These are phyloP conservation scores for Emydomyces testavorans DNA, from an alignment of 2,329 filamentous ascomycete genomes.

Conservation along the genomic window DNA sequence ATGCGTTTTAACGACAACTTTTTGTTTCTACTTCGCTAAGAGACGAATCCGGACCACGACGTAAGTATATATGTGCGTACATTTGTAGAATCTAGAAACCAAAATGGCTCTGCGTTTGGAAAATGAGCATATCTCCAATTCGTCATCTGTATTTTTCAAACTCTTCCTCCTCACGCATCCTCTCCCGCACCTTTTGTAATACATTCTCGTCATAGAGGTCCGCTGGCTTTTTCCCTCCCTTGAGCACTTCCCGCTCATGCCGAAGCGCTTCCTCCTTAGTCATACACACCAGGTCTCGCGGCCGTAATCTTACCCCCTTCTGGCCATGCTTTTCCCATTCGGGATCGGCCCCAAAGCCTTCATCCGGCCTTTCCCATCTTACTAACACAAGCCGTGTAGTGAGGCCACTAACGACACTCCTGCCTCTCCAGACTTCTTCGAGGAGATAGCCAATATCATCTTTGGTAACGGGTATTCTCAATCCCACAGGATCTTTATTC, in stretches of 20 bases:
- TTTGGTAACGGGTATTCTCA: constrained; percentile 66
- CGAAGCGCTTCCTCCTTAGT: constrained; percentile 76
- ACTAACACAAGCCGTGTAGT: constrained; percentile 67
- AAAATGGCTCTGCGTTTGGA: too few relatives aligned
- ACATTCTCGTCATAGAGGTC: constrained; percentile 63
- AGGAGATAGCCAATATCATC: constrained; percentile 78
- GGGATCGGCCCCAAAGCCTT: constrained; percentile 50
- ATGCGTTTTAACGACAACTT: too few relatives aligned
- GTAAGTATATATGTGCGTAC: too few relatives aligned
- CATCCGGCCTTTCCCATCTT: constrained; percentile 60
- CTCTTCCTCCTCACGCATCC: constrained; percentile 54
- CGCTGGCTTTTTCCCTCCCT: constrained; percentile 53
- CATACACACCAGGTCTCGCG: constrained; percentile 74
- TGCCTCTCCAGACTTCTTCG: constrained; percentile 77
- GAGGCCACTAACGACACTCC: constrained; percentile 71
- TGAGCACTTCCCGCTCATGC: constrained; percentile 71
- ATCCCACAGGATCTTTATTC: constrained; percentile 48
- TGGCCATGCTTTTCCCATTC: constrained; percentile 54
- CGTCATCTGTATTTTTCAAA: constrained; percentile 39
- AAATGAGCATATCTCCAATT: too few relatives aligned
- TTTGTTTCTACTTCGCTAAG: too few relatives aligned
- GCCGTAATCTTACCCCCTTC: constrained; percentile 56
- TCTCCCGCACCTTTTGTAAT: constrained; percentile 54
- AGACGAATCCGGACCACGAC: too few relatives aligned
- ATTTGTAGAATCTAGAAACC: too few relatives aligned